phyloP scores from a whole-genome alignment of 768 basidiomycete species.

The Boletus patriciae region DNA sequence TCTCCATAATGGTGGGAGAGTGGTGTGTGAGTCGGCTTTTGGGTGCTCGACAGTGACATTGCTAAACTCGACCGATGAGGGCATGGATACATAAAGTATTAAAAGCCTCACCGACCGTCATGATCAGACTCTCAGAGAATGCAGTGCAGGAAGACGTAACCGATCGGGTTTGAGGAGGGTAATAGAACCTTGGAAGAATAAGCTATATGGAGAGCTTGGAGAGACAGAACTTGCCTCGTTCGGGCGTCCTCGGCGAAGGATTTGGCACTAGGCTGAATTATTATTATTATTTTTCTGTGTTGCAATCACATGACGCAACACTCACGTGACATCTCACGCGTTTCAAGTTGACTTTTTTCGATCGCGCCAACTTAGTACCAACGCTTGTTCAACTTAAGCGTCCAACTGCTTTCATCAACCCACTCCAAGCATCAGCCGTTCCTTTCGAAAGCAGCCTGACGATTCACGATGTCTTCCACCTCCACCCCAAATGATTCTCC shows the following conservation, averaged over 20 bases:
- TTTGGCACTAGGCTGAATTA: too few species aligned
- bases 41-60: background rate
- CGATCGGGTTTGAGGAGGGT: background rate
- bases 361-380: constrained; percentile 10
- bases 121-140: background rate
- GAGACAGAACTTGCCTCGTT: background rate
- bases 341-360: constrained; percentile 24
- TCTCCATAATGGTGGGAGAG: background rate
- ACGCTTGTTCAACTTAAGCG: constrained; percentile 1
- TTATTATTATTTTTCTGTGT: too few species aligned
- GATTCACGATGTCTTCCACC: constrained; percentile 50
- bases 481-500: constrained; percentile 70
- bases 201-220: too few species aligned
- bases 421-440: background rate
- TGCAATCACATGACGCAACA: constrained; percentile 12
- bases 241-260: too few species aligned
- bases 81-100: background rate
- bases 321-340: constrained; percentile 32
- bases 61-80: constrained; percentile 1
- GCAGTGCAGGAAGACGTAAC: background rate
- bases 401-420: constrained; percentile 1
- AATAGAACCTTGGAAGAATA: background rate
- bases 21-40: constrained; percentile 14
- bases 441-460: background rate
- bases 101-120: background rate